These are phyloP conservation scores for Podaxis mareebaensis DNA, from an alignment of 768 basidiomycete genomes.

Conservation along the genomic window DNA sequence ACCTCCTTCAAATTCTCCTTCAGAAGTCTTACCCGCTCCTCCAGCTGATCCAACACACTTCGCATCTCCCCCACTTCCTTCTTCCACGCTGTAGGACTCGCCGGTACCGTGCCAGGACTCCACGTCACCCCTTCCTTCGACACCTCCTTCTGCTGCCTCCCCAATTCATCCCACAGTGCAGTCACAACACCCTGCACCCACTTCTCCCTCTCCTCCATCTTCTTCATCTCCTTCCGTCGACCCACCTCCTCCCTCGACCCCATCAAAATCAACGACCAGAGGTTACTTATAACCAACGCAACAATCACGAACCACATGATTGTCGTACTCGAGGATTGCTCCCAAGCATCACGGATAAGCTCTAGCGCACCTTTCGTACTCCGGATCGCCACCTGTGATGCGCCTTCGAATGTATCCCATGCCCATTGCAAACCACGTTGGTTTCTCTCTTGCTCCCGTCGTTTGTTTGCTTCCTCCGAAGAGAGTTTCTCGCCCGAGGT, in stretches of 20 bases:
- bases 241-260: conserved; percentile 37
- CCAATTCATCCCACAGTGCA: conserved; percentile 72
- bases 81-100: conserved; percentile 32
- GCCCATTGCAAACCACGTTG: conserved; percentile 84
- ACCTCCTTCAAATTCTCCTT: conserved; percentile 35
- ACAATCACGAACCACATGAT: conserved; percentile 76
- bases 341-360: conserved; percentile 78
- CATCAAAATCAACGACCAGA: conserved; percentile 60
- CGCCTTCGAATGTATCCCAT: conserved; percentile 82
- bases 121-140: conserved; percentile 12
- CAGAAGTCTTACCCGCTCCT: conserved; percentile 54
- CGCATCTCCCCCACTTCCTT: conserved; percentile 51
- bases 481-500: conserved; percentile 22
- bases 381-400: conserved; percentile 66
- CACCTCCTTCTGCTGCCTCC: conserved; percentile 38
- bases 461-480: conserved; percentile 50
- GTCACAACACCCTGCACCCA: conserved; percentile 74
- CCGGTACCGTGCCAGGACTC: background rate
- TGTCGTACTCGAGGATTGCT: conserved; percentile 69
- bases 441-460: conserved; percentile 68
- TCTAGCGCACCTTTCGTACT: conserved; percentile 75
- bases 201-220: conserved; percentile 68
- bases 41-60: conserved; percentile 54
- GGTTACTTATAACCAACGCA: conserved; percentile 71
- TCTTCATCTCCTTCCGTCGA: conserved; percentile 51